Evolutionary conservation across 805 yeast genomes (phyloP), one percentile per base, ranked within the genome.

Genomic region (Wickerhamiella occidentalis): DNA sequence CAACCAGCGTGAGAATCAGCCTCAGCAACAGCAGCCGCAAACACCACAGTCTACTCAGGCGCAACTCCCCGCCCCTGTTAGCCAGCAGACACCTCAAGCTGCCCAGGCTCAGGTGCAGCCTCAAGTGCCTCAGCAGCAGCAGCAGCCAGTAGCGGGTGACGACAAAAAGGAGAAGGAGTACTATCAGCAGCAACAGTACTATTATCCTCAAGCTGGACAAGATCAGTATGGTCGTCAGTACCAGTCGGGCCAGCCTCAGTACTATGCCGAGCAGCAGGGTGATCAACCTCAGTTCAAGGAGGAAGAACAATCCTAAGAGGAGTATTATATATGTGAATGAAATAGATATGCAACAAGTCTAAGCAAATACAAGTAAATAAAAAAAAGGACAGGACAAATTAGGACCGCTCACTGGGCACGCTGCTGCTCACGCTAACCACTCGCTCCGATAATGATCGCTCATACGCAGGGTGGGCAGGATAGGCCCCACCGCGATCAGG

Each of bases 1-100:
- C 5, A 44, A 38, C 29, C 51, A 44, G 36, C 29, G 42, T 7
- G 49, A 45, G 52, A 48, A 36, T 48, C 49, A 47, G 47, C 49
- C 30, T 12, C 46, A 26, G 47, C 49, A 43, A 38, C 47, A 38
- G 36, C 23, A 33, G 25, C 51, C 41, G 21, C 22, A 25, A 8
- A 25, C 48, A 4, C 42, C 48, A n/a, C 36, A 42, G 37, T 5
- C 46, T 17, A 13, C 28, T 17, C 46, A 22, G 36, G 37, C 37
- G 15, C 46, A 42, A 19, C 17, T 42, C 15, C 25, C 35, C 29
- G 36, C 46, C 17, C n/a, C 41, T 13, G 49, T n/a, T 21, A 40
- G 25, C 47, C 49, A 28, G 50, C 41, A 30, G 40, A 48, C 30
- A 41, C 43, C 21, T 38, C 28, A 17, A 37, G 40, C 47, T 33